Evolutionary conservation across 2,329 filamentous ascomycete genomes (phyloP), one percentile per base, ranked within the genome.

Genomic region (Aspergillus transmontanensis): DNA sequence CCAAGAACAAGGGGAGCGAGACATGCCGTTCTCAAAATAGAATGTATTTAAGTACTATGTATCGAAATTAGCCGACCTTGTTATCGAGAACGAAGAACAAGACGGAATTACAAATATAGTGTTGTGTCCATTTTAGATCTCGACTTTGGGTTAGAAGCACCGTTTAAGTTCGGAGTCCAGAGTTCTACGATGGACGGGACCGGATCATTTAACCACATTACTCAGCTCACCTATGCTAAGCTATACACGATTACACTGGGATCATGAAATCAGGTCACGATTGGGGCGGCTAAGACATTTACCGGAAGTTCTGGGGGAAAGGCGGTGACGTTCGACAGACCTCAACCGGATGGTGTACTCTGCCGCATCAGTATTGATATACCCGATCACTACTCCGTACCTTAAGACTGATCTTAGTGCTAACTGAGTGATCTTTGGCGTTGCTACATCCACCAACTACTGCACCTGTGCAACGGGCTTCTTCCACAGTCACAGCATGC

Each of bases 211-310:
- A 36, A 14, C 34, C 34, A 16, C 34, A 6, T 16, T 11, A 6
- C 34, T 36, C 14, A 36, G 16, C 6, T 36, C 14, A 36, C 12
- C 12, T 36, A 11, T 32, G 30, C 32, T 34, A 34, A 28, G 9
- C 9, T 34, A 32, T 11, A 34, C 26, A 28, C 32, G 32, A 12
- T 28, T 12, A 36, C 5, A 36, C 34, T 36, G 34, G 66, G 70
- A 64, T 48, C 11, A 19, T 41, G 34, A 36, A 16, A 36, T 36
- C 34, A 14, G 14, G 39, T 41, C 16, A 23, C 9, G 19, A 46
- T 23, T 46, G 19, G 9, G 11, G 26, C 46, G 46, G 46, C 46
- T 58, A 58, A 58, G 57, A 23, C 36, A 12, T 58, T 50, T 58
- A 21, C 57, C 57, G 56, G 28, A 5, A 6, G 6, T 10, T 28